Percentiles rank a stretch among this genome's conserved stretches.
Conservation (phyloP, 352 stramenopile species). For the Pythium periplocum region DNA sequence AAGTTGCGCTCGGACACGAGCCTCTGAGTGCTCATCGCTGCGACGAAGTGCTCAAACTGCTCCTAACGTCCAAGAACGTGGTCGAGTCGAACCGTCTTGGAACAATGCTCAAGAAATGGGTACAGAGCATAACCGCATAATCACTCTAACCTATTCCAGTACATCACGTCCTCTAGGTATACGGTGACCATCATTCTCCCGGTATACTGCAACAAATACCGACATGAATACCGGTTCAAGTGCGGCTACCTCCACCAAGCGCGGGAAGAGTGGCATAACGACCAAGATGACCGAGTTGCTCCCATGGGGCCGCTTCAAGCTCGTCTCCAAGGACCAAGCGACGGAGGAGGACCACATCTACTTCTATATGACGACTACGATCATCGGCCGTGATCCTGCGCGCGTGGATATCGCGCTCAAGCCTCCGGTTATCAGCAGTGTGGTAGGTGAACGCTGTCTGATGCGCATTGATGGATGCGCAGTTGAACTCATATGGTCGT, state of each 20-base stretch:
- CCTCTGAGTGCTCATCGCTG: slow-evolving; percentile 15
- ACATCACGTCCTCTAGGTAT: no score
- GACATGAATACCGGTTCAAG: slow-evolving; percentile 4
- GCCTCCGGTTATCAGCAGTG: slow-evolving; percentile 57
- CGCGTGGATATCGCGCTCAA: slow-evolving; percentile 49
- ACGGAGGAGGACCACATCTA: slow-evolving; percentile 62
- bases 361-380: slow-evolving; percentile 34
- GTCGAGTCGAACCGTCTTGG: slow-evolving; percentile 44
- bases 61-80: slow-evolving; percentile 47
- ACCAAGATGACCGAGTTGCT: slow-evolving; percentile 1
- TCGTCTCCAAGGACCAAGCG: slow-evolving; percentile 49
- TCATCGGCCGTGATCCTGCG: slow-evolving; percentile 45
- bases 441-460: slow-evolving; percentile 27
- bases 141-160: no score
- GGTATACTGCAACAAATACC: not conserved
- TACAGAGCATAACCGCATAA: slow-evolving; percentile 7
- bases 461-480: not conserved
- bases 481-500: no score
- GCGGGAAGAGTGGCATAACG: not conserved
- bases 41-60: slow-evolving; percentile 48
- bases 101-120: slow-evolving; percentile 40
- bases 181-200: no score
- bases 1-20: slow-evolving; percentile 35
- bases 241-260: no score
- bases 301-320: slow-evolving; percentile 56